phyloP scores from a whole-genome alignment of 192 early-diverging fungal species.

The Coemansia aciculifera region DNA sequence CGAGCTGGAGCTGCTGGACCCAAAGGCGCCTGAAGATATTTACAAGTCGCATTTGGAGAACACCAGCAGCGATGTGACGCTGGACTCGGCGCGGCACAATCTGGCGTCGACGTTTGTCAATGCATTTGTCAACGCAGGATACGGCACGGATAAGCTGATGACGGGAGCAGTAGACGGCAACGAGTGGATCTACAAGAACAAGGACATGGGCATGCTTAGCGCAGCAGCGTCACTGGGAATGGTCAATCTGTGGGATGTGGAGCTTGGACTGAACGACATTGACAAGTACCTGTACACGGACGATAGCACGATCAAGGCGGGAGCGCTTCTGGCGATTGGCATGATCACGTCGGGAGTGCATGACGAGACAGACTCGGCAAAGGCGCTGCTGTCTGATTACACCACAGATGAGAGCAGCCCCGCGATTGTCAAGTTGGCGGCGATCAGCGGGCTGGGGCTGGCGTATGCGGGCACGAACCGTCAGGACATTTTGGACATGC shows the following conservation, averaged over 20 bases:
- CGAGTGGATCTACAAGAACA: conserved; percentile 97
- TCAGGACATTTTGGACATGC: conserved; percentile 80
- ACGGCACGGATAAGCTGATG: conserved; percentile 89
- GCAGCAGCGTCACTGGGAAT: conserved; percentile 92
- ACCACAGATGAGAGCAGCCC: conserved; percentile 61
- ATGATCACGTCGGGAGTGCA: conserved; percentile 87
- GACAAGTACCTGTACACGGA: conserved; percentile 89
- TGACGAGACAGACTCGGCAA: conserved; percentile 88
- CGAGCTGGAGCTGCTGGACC: conserved; percentile 92
- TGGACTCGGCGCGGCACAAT: conserved; percentile 95
- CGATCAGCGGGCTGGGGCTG: conserved; percentile 89
- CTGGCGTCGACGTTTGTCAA: conserved; percentile 98
- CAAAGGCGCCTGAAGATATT: conserved; percentile 96
- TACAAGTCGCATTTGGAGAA: conserved; percentile 98
- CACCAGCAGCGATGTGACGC: conserved; percentile 61
- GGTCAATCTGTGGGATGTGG: conserved; percentile 94
- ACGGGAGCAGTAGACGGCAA: conserved; percentile 65
- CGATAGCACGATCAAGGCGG: conserved; percentile 87
- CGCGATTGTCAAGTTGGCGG: conserved; percentile 67
- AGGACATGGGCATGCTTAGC: conserved; percentile 95
- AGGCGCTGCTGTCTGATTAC: conserved; percentile 85
- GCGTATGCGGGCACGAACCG: conserved; percentile 91
- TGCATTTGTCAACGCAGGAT: conserved; percentile 98
- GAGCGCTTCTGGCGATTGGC: conserved; percentile 91
- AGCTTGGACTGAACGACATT: conserved; percentile 84